Percentiles rank a stretch among this genome's conserved stretches.
phyloP scores from a whole-genome alignment of 768 basidiomycete species.

The Boletus reticulatus region DNA sequence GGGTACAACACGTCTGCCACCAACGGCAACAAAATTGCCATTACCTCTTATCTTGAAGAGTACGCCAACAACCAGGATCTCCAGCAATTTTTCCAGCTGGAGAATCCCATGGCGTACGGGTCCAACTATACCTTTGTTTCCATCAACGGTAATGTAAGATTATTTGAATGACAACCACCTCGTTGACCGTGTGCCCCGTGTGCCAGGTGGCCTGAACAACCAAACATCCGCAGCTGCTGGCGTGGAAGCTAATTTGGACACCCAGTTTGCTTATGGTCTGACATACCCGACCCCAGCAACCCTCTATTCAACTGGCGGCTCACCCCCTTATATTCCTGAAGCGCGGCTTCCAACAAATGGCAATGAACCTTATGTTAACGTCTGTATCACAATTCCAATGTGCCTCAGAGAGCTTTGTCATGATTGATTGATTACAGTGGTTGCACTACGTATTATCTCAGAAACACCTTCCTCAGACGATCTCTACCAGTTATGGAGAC shows the following conservation, averaged over 20 bases:
- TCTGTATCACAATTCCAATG: constrained; percentile 21
- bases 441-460: constrained; percentile 52
- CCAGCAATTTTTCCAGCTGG: constrained; percentile 46
- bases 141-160: constrained; percentile 52
- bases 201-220: constrained; percentile 56
- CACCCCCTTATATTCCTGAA: constrained; percentile 58
- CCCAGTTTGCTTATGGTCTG: constrained; percentile 65
- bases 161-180: not conserved
- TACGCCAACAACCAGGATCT: constrained; percentile 55
- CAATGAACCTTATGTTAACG: constrained; percentile 50
- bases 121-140: constrained; percentile 53
- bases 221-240: constrained; percentile 56
- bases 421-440: constrained; percentile 41
- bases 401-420: not conserved
- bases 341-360: constrained; percentile 34
- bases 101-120: constrained; percentile 46
- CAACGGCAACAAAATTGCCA: constrained; percentile 48
- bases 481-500: constrained; percentile 74
- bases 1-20: constrained; percentile 43
- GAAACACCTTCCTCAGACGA: constrained; percentile 50
- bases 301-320: constrained; percentile 62
- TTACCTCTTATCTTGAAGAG: constrained; percentile 54
- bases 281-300: constrained; percentile 57
- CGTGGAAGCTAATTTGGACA: constrained; percentile 64
- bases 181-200: constrained; percentile 4